Conservation (phyloP, 306 rosid genomes). For the Lathyrus oleraceus region DNA sequence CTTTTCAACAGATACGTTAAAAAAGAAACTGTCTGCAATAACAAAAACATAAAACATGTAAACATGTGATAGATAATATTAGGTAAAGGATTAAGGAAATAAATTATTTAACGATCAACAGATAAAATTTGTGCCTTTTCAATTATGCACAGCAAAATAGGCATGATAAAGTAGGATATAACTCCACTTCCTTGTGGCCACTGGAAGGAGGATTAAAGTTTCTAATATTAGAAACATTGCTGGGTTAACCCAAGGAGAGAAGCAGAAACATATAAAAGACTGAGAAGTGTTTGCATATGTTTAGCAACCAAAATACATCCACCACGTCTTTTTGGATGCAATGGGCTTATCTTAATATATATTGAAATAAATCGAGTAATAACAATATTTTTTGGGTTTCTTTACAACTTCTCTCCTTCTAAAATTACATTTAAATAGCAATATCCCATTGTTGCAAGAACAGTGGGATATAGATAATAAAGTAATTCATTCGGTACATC, state of each 20-base stretch:
- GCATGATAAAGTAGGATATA: constrained; percentile 26
- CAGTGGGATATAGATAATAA: neutral
- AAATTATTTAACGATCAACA: neutral
- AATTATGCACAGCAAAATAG: constrained; percentile 18
- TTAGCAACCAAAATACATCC: constrained; percentile 4
- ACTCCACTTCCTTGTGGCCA: constrained; percentile 1
- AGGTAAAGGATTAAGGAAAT: constrained; percentile 31
- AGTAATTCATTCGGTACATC: constrained; percentile 1
- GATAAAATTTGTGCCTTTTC: neutral
- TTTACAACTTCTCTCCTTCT: constrained; percentile 9
- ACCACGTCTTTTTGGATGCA: neutral
- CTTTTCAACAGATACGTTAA: constrained; percentile 92
- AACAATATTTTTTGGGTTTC: constrained; percentile 5
- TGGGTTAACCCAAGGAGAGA: constrained; percentile 15
- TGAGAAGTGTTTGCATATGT: constrained; percentile 3
- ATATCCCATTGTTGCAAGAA: constrained; percentile 21
- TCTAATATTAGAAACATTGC: constrained; percentile 17
- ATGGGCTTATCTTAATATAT: constrained; percentile 13
- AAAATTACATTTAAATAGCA: constrained; percentile 7
- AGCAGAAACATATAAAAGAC: neutral
- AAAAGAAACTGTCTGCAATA: constrained; percentile 92
- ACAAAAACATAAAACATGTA: constrained; percentile 36
- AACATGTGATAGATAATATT: constrained; percentile 21
- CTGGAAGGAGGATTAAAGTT: constrained; percentile 10
- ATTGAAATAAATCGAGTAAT: constrained; percentile 10